Conservation (phyloP, 768 basidiomycete genomes). For the Leccinum truebloodii region DNA sequence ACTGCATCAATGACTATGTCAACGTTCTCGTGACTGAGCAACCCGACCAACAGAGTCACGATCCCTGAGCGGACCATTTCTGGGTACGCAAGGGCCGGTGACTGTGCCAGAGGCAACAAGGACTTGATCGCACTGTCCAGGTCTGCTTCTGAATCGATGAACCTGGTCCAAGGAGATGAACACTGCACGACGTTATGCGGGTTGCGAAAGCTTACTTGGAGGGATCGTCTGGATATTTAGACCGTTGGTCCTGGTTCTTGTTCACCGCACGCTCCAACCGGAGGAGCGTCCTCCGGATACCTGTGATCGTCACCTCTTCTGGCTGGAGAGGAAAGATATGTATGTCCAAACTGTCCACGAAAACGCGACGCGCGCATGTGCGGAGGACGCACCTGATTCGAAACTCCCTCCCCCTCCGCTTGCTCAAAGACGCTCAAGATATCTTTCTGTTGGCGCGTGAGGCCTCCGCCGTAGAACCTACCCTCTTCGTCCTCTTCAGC, state of each 20-base stretch:
- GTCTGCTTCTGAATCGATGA: conserved; percentile 98
- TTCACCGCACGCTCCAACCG: conserved; percentile 86
- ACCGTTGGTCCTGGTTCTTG: conserved; percentile 95
- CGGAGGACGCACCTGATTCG: conserved; percentile 63
- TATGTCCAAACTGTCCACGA: conserved; percentile 1
- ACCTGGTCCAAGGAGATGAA: conserved; percentile 50
- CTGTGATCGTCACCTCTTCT: conserved; percentile 67
- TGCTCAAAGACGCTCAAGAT: conserved; percentile 94
- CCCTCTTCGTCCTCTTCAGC: conserved; percentile 91
- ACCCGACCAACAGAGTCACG: conserved; percentile 69
- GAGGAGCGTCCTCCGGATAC: conserved; percentile 71
- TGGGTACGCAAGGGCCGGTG: conserved; percentile 80
- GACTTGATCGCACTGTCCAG: conserved; percentile 86
- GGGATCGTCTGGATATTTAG: conserved; percentile 93
- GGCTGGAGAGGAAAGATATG: conserved; percentile 40
- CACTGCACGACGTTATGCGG: background rate
- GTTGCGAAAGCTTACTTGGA: conserved; percentile 59
- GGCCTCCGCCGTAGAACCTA: conserved; percentile 90
- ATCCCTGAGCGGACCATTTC: conserved; percentile 82
- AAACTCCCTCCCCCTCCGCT: conserved; percentile 58
- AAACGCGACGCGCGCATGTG: background rate
- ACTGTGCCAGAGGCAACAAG: conserved; percentile 86
- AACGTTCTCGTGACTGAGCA: conserved; percentile 93
- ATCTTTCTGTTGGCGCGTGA: conserved; percentile 91
- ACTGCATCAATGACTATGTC: conserved; percentile 98